Base-by-base conservation (phyloP, 2,329 filamentous ascomycete genomes). In the Apiospora aurea region DNA sequence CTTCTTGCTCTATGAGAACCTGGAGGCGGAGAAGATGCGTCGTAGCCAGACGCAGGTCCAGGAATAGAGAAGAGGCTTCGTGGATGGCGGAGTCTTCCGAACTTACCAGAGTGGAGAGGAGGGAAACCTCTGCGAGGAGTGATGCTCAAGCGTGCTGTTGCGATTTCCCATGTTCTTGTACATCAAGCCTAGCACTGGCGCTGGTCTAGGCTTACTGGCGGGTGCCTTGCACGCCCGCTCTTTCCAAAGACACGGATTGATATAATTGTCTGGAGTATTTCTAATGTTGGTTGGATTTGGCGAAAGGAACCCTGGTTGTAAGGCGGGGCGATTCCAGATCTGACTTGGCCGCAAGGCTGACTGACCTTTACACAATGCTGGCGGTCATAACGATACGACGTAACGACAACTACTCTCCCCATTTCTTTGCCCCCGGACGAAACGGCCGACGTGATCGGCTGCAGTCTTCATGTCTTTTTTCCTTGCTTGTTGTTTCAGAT, bases 11-110 rank as follows among this genome's bases (percentile, higher is more conserved):
- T 99, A 99, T 82, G 96, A 99, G 88, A 99, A 99, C 84, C 90
- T 99, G 69, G 96, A 99, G 86, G 96, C 95, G 21, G 96, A 99
- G 87, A 99, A 99, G 90, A 97, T 97, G 91, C 94, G 96, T 79
- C 94, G 96, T 82, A 97, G 94, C 87, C 93, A 97, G 85, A 89
- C 91, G 71, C 87, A 87, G 78, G 80, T 85, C 69, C 76, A 83
- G 69, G 88, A 90, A 81, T 90, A 90, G 77, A 71, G 11, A n/a
- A 14, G 14, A 64, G 57, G 29, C 57, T 64, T 41, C 41, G 34
- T 41, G 34, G 34, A 64, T 41, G 57, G 34, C n/a, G 41, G 57
- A 64, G 34, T n/a, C n/a, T 29, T 41, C 57, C 34, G 8, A 41
- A 18, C 57, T 34, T 8, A 64, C 18, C 57, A 64, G 41, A n/a